Evolutionary conservation across 495 filamentous ascomycete species (phyloP).

Genomic region (Penicillium waksmanii): DNA sequence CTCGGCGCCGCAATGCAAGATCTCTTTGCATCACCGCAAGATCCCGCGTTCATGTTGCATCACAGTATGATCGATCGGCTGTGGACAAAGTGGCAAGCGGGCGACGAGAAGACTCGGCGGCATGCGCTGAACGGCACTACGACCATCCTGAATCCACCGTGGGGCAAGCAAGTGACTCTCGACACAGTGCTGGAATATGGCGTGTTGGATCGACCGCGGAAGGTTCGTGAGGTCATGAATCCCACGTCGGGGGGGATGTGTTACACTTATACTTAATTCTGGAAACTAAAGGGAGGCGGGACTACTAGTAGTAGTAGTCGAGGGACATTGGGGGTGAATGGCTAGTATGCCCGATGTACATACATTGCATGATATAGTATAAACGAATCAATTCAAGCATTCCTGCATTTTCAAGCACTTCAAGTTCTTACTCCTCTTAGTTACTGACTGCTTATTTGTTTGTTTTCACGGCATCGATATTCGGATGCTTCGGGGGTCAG

Average conservation of each 20-base stretch:
- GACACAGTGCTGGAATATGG: conserved; percentile 36
- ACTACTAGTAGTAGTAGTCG: no score
- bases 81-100: conserved; percentile 60
- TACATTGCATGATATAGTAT: not conserved
- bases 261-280: conserved; percentile 24
- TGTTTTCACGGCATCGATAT: not conserved
- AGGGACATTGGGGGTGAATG: not conserved
- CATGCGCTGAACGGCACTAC: conserved; percentile 34
- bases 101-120: conserved; percentile 20
- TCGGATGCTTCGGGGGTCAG: not conserved
- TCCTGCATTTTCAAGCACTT: no score
- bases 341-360: not conserved
- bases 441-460: no score
- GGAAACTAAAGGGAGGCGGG: not conserved
- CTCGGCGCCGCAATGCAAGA: conserved; percentile 33
- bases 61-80: conserved; percentile 59
- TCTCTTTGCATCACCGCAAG: conserved; percentile 39
- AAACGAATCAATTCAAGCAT: no score
- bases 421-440: no score
- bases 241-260: conserved; percentile 21
- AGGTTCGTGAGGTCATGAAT: conserved; percentile 36
- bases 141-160: conserved; percentile 29
- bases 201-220: conserved; percentile 23
- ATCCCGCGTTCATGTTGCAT: conserved; percentile 63
- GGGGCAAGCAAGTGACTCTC: conserved; percentile 22